Evolutionary conservation across 148 eudicot genomes (phyloP).

Genomic region (Arbutus unedo): DNA sequence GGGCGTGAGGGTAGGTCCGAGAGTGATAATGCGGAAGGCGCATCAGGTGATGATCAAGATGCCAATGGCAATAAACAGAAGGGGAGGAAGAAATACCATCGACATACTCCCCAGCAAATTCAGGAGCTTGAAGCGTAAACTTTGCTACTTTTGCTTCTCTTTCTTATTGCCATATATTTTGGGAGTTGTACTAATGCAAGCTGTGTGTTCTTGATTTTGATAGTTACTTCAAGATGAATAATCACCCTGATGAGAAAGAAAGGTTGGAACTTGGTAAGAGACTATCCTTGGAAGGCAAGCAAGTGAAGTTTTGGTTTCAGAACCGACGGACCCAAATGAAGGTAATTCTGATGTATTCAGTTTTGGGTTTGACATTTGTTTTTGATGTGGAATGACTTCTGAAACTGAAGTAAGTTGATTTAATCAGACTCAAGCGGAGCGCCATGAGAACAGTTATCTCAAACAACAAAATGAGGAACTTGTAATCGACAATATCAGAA

Average conservation of each 20-base stretch:
- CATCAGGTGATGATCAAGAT: conserved; percentile 44
- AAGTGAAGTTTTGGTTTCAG: conserved; percentile 95
- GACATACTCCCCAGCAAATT: conserved; percentile 80
- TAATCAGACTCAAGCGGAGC: conserved; percentile 57
- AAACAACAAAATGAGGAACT: conserved; percentile 64
- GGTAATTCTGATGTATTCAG: conserved; percentile 36
- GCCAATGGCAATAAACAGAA: conserved; percentile 21
- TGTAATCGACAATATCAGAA: conserved; percentile 47
- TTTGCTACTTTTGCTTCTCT: not conserved
- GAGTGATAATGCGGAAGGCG: conserved; percentile 58
- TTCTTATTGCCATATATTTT: not conserved
- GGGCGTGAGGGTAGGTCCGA: conserved; percentile 46
- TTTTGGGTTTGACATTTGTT: not conserved
- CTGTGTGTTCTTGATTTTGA: not conserved
- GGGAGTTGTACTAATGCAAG: not conserved
- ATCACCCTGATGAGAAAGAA: conserved; percentile 82
- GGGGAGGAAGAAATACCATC: conserved; percentile 58
- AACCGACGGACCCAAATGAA: conserved; percentile 87
- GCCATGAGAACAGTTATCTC: conserved; percentile 54
- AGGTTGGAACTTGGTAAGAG: conserved; percentile 66
- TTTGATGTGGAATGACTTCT: not conserved
- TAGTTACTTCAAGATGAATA: conserved; percentile 66
- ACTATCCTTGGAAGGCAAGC: conserved; percentile 54
- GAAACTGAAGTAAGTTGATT: conserved; percentile 14
- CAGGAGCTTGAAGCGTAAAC: conserved; percentile 80